Conservation (phyloP, 129 eudicot species). For the Daucus carota region DNA sequence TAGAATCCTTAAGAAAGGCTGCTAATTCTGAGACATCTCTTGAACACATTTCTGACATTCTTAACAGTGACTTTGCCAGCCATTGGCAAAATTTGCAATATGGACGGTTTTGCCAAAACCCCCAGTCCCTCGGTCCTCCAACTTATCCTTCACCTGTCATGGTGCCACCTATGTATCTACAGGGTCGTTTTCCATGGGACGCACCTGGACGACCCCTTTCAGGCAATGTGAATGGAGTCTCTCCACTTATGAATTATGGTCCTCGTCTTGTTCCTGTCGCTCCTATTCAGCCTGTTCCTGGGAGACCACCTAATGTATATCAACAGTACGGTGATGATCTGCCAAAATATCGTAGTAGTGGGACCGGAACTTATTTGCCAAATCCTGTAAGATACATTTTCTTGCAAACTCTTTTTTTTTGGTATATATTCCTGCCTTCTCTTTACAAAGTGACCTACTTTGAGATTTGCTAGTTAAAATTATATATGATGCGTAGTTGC, state of each 20-base stretch:
- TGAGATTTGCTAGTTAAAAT: not conserved
- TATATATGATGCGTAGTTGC: not conserved
- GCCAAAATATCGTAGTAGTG: constrained; percentile 88
- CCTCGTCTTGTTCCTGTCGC: constrained; percentile 63
- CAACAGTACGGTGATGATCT: constrained; percentile 69
- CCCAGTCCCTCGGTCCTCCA: constrained; percentile 38
- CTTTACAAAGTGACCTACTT: not conserved
- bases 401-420: not conserved
- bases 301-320: constrained; percentile 56
- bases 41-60: constrained; percentile 59
- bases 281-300: constrained; percentile 49
- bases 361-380: constrained; percentile 94
- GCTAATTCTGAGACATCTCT: constrained; percentile 19
- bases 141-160: constrained; percentile 64
- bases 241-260: constrained; percentile 79
- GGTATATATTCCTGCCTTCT: not conserved
- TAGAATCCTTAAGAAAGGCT: constrained; percentile 22
- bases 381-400: constrained; percentile 56
- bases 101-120: constrained; percentile 82
- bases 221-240: constrained; percentile 43
- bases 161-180: constrained; percentile 79
- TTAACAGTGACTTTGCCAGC: constrained; percentile 77
- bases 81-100: constrained; percentile 87
- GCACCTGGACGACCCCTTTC: constrained; percentile 78
- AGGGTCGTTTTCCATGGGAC: constrained; percentile 80